phyloP scores from a whole-genome alignment of 2,329 filamentous ascomycete genomes.

The Colletotrichum brevisporum region DNA sequence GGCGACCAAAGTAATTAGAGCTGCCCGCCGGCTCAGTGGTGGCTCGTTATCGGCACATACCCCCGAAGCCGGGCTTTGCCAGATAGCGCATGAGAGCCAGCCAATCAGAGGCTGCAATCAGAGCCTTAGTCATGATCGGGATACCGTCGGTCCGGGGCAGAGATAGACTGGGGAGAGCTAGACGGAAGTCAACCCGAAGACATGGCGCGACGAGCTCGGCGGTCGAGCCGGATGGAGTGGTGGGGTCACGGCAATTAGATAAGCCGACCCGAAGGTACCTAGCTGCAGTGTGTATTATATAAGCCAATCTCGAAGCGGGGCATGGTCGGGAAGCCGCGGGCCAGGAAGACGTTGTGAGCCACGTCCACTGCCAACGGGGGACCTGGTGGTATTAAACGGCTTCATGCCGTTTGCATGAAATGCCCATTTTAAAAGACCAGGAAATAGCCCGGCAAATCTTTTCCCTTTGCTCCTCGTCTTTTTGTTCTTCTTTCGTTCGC shows the following conservation, averaged over 20 bases:
- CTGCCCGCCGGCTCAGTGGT: constrained; percentile 18
- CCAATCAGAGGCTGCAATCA: constrained; percentile 19
- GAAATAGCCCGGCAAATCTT: constrained; percentile 11
- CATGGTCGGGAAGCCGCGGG: too few species aligned
- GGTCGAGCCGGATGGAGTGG: not conserved
- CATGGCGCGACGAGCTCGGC: constrained; percentile 6
- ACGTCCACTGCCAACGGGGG: constrained; percentile 25
- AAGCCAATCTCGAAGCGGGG: not conserved
- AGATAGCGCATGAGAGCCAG: not conserved
- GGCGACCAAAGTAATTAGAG: constrained; percentile 23
- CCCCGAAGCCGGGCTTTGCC: constrained; percentile 18
- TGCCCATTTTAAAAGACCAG: constrained; percentile 15
- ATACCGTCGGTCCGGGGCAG: constrained; percentile 4
- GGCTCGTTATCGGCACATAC: constrained; percentile 35
- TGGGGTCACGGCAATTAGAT: not conserved
- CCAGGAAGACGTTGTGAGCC: constrained; percentile 34
- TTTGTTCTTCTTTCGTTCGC: not conserved
- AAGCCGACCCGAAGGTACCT: not conserved
- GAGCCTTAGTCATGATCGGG: constrained; percentile 33
- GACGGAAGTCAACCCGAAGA: not conserved
- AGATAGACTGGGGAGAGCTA: constrained; percentile 16
- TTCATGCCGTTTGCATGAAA: constrained; percentile 37
- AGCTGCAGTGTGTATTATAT: not conserved
- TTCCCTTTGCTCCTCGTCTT: not conserved
- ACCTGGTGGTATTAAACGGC: constrained; percentile 18